Conservation (phyloP, 805 yeast genomes). For the Scheffersomyces ergatensis region DNA sequence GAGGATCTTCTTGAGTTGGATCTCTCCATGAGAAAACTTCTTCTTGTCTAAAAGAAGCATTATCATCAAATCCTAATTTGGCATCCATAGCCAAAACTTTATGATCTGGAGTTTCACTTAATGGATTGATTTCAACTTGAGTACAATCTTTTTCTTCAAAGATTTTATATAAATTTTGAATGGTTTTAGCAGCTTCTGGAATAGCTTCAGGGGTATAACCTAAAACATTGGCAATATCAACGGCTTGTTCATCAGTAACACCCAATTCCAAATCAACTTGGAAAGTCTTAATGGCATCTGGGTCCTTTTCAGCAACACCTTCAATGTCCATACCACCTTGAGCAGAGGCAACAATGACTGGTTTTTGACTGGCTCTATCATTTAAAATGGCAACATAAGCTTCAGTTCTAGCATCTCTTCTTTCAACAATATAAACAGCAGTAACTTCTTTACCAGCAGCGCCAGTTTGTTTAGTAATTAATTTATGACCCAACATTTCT, state of each 20-base stretch:
- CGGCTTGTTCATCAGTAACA: conserved; percentile 74
- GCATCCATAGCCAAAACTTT: conserved; percentile 98
- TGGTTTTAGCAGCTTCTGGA: conserved; percentile 83
- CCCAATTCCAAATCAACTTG: conserved; percentile 75
- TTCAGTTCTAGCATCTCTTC: conserved; percentile 91
- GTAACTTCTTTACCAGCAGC: conserved; percentile 95
- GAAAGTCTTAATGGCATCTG: conserved; percentile 88
- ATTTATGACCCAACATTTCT: conserved; percentile 88
- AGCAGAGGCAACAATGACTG: conserved; percentile 91
- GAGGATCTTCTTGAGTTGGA: conserved; percentile 94
- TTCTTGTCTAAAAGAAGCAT: conserved; percentile 90
- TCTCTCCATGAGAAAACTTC: conserved; percentile 98
- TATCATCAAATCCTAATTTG: conserved; percentile 96
- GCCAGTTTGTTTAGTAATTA: conserved; percentile 98
- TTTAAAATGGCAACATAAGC: conserved; percentile 91
- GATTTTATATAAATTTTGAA: conserved; percentile 83
- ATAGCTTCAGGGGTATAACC: conserved; percentile 79
- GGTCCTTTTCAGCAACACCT: conserved; percentile 92
- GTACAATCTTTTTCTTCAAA: conserved; percentile 93
- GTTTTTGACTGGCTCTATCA: conserved; percentile 89
- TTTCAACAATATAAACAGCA: conserved; percentile 93
- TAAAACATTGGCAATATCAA: conserved; percentile 71
- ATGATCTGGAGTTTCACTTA: conserved; percentile 88
- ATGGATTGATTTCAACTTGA: conserved; percentile 97
- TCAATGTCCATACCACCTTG: conserved; percentile 99